Evolutionary conservation across 306 rosid genomes (phyloP).

Genomic region (Cyamopsis tetragonoloba): DNA sequence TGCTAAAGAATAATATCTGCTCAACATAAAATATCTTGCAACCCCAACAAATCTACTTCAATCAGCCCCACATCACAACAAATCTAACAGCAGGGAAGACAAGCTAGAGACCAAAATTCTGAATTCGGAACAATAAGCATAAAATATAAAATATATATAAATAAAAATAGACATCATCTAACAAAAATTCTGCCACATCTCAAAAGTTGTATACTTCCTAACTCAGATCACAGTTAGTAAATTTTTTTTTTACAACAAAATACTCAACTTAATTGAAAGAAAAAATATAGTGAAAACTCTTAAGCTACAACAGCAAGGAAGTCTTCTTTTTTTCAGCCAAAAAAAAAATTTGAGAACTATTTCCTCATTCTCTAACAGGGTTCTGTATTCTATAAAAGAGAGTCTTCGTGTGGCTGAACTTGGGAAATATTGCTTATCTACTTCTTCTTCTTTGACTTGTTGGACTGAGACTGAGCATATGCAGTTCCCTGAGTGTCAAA

Average conservation of each 20-base stretch:
- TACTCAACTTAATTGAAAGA: background rate
- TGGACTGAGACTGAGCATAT: conserved; percentile 40
- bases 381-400: conserved; percentile 31
- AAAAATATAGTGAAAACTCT: conserved; percentile 3
- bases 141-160: too few relatives aligned
- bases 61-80: too few relatives aligned
- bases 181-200: conserved; percentile 2
- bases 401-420: conserved; percentile 34
- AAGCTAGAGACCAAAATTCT: too few relatives aligned
- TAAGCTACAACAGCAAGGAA: conserved; percentile 43
- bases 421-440: conserved; percentile 25
- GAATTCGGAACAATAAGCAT: too few relatives aligned
- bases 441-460: conserved; percentile 71
- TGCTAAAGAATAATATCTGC: too few relatives aligned
- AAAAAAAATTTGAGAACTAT: conserved; percentile 35
- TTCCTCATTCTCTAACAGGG: conserved; percentile 36
- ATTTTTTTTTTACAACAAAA: background rate
- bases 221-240: conserved; percentile 20
- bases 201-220: background rate
- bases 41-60: too few relatives aligned
- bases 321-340: conserved; percentile 35
- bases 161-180: conserved; percentile 2
- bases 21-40: too few relatives aligned
- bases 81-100: too few relatives aligned
- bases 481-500: conserved; percentile 65